Base-by-base conservation (phyloP, 768 basidiomycete species). In the Termitomyces sp. region DNA sequence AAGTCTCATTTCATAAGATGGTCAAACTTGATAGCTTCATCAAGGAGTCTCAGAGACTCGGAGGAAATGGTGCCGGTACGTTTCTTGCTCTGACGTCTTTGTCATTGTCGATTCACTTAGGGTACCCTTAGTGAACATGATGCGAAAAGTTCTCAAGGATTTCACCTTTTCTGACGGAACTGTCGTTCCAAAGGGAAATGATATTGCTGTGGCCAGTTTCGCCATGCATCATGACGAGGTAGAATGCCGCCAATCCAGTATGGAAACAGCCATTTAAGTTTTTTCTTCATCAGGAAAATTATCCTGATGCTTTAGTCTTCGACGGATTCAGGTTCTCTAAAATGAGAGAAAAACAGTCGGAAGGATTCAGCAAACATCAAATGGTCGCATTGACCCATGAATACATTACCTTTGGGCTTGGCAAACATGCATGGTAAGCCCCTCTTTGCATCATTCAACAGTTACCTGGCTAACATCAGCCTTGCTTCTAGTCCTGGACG, bases 21-120 rank as follows among this genome's bases (percentile, higher is more conserved):
- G 65, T 70, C 52, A 73, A 74, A 57, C 49, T 78, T n/a, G 78
- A 79, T 54, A 80, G 78, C 54, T 78, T 79, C 59, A 55, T 79
- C 23, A 71, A 73, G 34, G 79, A 79, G 52, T 73, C 71, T 3
- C 64, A 66, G 35, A 67, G 74, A 5, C 52, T 65, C 27, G 66
- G 63, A 19, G 69, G 69, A 2, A 58, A 65, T n/a, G 62, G 59
- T 27, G 52, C 61, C 7, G 28, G 74, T 75, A 59, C 16, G 72
- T 62, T n/a, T 5, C 28, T 34, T 5, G 11, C 37, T 11, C 7
- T 14, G 25, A 21, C 10, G 10, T 23, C n/a, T 3, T n/a, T 23
- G 5, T 42, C 28, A 40, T 43, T 19, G 21, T 5, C 27, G 10
- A 32, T 14, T 14, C 1, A 28, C 7, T 42, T 17, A 25, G 3